A percentile compares a stretch with the other conserved stretches of the same genome.
Conservation (phyloP, 179 eudicot genomes). For the Vitellaria paradoxa region DNA sequence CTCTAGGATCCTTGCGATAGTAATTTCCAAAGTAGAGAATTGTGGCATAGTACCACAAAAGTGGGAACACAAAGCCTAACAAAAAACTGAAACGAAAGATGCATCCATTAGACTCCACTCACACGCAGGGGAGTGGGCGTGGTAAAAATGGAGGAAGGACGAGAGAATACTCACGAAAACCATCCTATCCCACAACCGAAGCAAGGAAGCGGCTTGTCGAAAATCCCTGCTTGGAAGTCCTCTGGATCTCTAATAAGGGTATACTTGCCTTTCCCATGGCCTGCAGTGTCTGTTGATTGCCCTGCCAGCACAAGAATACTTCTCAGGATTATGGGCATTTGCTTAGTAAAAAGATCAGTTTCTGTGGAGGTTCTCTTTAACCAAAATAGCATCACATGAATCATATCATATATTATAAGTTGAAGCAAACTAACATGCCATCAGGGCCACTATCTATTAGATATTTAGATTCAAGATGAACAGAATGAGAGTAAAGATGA, state of each 20-base stretch:
- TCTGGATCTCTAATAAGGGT: constrained; percentile 69
- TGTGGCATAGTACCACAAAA: constrained; percentile 73
- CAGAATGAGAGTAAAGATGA: background rate
- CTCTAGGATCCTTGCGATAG: constrained; percentile 75
- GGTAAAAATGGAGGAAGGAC: background rate
- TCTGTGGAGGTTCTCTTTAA: background rate
- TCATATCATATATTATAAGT: background rate
- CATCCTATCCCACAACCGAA: constrained; percentile 84
- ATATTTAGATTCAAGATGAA: background rate
- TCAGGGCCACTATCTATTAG: background rate
- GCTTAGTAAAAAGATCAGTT: background rate
- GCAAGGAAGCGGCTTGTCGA: constrained; percentile 79
- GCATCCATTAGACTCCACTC: background rate
- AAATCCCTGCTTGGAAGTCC: constrained; percentile 54
- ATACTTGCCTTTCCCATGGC: constrained; percentile 66
- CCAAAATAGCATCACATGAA: background rate
- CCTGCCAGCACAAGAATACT: constrained; percentile 31
- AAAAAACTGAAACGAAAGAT: constrained; percentile 35
- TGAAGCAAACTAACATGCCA: background rate
- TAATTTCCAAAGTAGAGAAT: constrained; percentile 63
- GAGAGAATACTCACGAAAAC: constrained; percentile 49
- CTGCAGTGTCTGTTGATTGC: constrained; percentile 44
- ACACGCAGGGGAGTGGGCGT: background rate
- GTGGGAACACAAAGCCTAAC: constrained; percentile 52
- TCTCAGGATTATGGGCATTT: background rate